phyloP scores from a whole-genome alignment of 116 monocot species.

The Iris pallida region DNA sequence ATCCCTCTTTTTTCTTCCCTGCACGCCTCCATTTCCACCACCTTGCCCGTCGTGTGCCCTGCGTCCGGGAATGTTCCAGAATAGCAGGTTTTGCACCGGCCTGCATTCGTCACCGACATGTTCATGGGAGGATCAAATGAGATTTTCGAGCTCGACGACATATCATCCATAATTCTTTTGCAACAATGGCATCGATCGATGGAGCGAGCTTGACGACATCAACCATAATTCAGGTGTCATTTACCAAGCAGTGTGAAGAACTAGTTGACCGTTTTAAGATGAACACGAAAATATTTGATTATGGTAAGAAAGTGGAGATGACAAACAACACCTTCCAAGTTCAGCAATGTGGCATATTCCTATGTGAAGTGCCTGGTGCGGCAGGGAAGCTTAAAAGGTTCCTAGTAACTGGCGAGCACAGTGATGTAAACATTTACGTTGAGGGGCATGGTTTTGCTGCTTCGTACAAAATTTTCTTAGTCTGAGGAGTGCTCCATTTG shows the following conservation, averaged over 20 bases:
- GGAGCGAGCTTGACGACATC: too few relatives aligned
- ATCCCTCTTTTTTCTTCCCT: too few relatives aligned
- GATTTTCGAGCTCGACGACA: too few relatives aligned
- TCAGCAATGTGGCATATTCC: slow-evolving; percentile 36
- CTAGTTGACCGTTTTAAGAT: slow-evolving; percentile 45
- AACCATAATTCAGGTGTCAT: too few relatives aligned
- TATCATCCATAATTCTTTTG: too few relatives aligned
- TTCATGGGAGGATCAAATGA: too few relatives aligned
- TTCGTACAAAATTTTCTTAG: slow-evolving; percentile 80
- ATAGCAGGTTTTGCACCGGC: too few relatives aligned
- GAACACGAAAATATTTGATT: slow-evolving; percentile 42
- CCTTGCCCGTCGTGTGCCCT: too few relatives aligned
- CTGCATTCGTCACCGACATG: too few relatives aligned
- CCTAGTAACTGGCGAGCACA: slow-evolving; percentile 53
- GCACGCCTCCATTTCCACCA: too few relatives aligned
- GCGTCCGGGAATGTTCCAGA: too few relatives aligned
- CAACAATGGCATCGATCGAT: too few relatives aligned
- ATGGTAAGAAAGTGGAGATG: slow-evolving; percentile 61
- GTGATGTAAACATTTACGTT: slow-evolving; percentile 72
- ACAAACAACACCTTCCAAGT: slow-evolving; percentile 16
- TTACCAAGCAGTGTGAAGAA: slow-evolving; percentile 61
- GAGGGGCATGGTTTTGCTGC: slow-evolving; percentile 58
- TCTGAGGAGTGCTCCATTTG: slow-evolving; percentile 78
- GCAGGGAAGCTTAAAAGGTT: slow-evolving; percentile 53
- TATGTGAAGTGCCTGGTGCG: slow-evolving; percentile 43